Conservation (phyloP, 1,284 basidiomycete genomes). For the Tylopilus sp. region DNA sequence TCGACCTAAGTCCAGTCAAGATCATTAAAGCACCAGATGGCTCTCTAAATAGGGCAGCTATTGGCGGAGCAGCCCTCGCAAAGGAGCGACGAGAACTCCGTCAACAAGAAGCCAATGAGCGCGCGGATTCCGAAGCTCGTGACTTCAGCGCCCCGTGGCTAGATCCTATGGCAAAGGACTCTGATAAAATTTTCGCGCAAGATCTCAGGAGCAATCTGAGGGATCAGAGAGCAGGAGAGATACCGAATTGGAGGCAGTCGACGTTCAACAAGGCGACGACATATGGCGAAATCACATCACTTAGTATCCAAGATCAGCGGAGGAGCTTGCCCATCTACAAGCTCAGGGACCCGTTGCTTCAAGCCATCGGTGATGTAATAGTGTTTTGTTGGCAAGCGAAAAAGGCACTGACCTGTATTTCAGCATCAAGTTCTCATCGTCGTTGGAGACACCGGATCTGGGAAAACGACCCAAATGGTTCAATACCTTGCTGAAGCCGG, state of each 20-base stretch:
- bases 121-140: slow-evolving; percentile 89
- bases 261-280: slow-evolving; percentile 97
- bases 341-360: slow-evolving; percentile 85
- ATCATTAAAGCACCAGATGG: slow-evolving; percentile 95
- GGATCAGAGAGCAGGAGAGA: slow-evolving; percentile 79
- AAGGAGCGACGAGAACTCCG: slow-evolving; percentile 94
- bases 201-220: slow-evolving; percentile 83
- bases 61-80: slow-evolving; percentile 89
- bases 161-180: slow-evolving; percentile 92
- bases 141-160: slow-evolving; percentile 96
- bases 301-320: slow-evolving; percentile 94
- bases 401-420: slow-evolving; percentile 24
- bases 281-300: slow-evolving; percentile 86
- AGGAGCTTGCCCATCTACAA: slow-evolving; percentile 94
- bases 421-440: slow-evolving; percentile 95
- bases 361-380: slow-evolving; percentile 84
- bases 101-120: slow-evolving; percentile 92
- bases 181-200: slow-evolving; percentile 89
- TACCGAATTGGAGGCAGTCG: slow-evolving; percentile 89
- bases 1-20: slow-evolving; percentile 96
- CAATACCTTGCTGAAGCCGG: slow-evolving; percentile 91
- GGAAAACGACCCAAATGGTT: slow-evolving; percentile 93
- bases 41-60: slow-evolving; percentile 91
- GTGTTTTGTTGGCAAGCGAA: slow-evolving; percentile 16
- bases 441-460: slow-evolving; percentile 92